A percentile compares a stretch with the other conserved stretches of the same genome.
These are phyloP conservation scores for Magnaporthales sp. DNA, from an alignment of 2,329 filamentous ascomycete genomes.

Conservation along the genomic window DNA sequence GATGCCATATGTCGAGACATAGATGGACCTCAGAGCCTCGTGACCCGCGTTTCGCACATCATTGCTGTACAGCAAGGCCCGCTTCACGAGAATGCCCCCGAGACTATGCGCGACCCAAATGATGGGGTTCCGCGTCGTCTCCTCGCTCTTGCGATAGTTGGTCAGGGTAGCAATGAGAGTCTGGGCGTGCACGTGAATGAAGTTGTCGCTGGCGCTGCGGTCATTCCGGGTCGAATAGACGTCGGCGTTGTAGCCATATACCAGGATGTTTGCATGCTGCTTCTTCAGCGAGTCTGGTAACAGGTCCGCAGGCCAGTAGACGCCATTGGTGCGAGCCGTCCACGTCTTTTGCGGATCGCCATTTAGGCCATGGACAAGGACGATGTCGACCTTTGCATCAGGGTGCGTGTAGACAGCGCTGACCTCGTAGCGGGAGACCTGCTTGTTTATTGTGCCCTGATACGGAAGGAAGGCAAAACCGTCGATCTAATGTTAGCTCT, in stretches of 20 bases:
- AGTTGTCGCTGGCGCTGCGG: slow-evolving; percentile 53
- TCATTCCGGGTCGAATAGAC: slow-evolving; percentile 39
- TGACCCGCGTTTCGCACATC: slow-evolving; percentile 50
- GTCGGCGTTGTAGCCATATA: slow-evolving; percentile 69
- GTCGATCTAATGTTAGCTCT: neutral
- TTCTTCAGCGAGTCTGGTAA: slow-evolving; percentile 51
- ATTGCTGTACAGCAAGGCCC: slow-evolving; percentile 58
- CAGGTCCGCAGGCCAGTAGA: slow-evolving; percentile 64
- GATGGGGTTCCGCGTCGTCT: slow-evolving; percentile 54
- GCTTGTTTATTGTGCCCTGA: slow-evolving; percentile 30
- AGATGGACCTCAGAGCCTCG: slow-evolving; percentile 59
- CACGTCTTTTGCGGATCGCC: slow-evolving; percentile 58
- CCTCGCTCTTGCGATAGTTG: slow-evolving; percentile 50
- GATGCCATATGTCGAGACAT: slow-evolving; percentile 66
- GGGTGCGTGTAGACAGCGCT: slow-evolving; percentile 52
- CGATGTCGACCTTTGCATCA: slow-evolving; percentile 52
- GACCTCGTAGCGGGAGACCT: slow-evolving; percentile 46
- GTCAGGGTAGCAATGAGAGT: slow-evolving; percentile 55
- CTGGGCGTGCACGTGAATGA: slow-evolving; percentile 63
- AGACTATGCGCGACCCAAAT: slow-evolving; percentile 70
- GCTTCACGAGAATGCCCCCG: slow-evolving; percentile 64
- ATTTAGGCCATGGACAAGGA: slow-evolving; percentile 56
- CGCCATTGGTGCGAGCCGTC: slow-evolving; percentile 38
- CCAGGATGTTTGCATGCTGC: slow-evolving; percentile 54
- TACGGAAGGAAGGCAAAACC: neutral